These are phyloP conservation scores for Pestalotiopsis sp. DNA, from an alignment of 2,329 filamentous ascomycete genomes.

Conservation along the genomic window DNA sequence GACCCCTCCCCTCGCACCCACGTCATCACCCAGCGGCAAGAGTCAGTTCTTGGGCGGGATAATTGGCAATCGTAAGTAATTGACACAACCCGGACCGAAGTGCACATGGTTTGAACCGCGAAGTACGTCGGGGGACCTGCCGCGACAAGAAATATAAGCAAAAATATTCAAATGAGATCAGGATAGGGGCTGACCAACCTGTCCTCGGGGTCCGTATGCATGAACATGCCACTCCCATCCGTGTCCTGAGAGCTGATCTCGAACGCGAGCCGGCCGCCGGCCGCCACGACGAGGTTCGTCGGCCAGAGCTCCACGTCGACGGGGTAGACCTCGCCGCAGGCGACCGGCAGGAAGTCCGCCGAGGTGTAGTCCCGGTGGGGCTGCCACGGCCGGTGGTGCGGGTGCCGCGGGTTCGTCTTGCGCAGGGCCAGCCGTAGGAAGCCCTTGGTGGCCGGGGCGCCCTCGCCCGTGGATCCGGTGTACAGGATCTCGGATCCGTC, in stretches of 20 bases:
- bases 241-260: conserved; percentile 51
- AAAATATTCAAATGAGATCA: background rate
- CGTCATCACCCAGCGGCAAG: background rate
- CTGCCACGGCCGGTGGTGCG: conserved; percentile 53
- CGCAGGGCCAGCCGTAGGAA: conserved; percentile 64
- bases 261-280: conserved; percentile 47
- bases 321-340: conserved; percentile 54
- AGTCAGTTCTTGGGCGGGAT: background rate
- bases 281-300: conserved; percentile 57
- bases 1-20: background rate
- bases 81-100: background rate
- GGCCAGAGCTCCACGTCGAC: conserved; percentile 69
- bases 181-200: conserved; percentile 25
- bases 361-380: conserved; percentile 61
- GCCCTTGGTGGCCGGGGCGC: conserved; percentile 63
- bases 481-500: conserved; percentile 61
- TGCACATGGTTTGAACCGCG: background rate
- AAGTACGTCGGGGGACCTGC: background rate
- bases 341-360: conserved; percentile 56
- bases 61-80: background rate
- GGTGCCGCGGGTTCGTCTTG: conserved; percentile 51
- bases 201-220: conserved; percentile 44
- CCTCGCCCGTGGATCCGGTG: conserved; percentile 66
- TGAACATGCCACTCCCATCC: conserved; percentile 51
- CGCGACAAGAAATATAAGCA: background rate